These are phyloP conservation scores for Plectosphaerella plurivora DNA, from an alignment of 2,329 filamentous ascomycete genomes.

Conservation along the genomic window DNA sequence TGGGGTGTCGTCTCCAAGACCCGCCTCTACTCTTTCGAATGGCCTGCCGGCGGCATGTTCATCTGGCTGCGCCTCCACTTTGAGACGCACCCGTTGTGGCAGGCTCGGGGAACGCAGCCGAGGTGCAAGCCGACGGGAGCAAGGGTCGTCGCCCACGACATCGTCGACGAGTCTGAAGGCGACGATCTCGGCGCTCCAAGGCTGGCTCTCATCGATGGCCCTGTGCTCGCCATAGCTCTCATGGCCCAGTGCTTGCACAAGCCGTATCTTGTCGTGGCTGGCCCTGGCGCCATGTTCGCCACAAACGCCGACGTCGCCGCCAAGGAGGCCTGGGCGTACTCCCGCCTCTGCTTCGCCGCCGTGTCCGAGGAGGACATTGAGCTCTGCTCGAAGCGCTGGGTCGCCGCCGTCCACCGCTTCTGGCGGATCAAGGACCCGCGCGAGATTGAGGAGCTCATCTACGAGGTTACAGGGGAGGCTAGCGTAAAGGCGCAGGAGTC, in stretches of 20 bases:
- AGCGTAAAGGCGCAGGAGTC: conserved; percentile 9
- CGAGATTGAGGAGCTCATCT: conserved; percentile 60
- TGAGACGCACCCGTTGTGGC: conserved; percentile 66
- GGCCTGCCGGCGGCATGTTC: conserved; percentile 89
- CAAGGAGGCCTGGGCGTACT: conserved; percentile 64
- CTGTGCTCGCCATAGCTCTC: conserved; percentile 58
- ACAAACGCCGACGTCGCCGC: conserved; percentile 56
- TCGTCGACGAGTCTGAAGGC: not conserved
- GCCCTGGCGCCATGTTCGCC: conserved; percentile 70
- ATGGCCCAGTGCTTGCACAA: conserved; percentile 67
- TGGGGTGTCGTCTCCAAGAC: conserved; percentile 76
- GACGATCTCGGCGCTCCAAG: not conserved
- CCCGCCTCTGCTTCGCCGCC: conserved; percentile 80
- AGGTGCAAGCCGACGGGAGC: not conserved
- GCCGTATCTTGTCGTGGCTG: conserved; percentile 65
- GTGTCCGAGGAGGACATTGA: conserved; percentile 67
- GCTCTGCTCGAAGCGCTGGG: conserved; percentile 58
- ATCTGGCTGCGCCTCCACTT: conserved; percentile 75
- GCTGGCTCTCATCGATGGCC: conserved; percentile 42
- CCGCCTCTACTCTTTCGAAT: conserved; percentile 69
- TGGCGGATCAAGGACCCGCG: conserved; percentile 68
- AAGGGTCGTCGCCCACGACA: not conserved
- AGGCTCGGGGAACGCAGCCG: conserved; percentile 20
- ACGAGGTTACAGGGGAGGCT: conserved; percentile 20
- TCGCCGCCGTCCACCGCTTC: conserved; percentile 66